Base-by-base conservation (phyloP, 352 stramenopile species). In the Globisporangium camurandrum region DNA sequence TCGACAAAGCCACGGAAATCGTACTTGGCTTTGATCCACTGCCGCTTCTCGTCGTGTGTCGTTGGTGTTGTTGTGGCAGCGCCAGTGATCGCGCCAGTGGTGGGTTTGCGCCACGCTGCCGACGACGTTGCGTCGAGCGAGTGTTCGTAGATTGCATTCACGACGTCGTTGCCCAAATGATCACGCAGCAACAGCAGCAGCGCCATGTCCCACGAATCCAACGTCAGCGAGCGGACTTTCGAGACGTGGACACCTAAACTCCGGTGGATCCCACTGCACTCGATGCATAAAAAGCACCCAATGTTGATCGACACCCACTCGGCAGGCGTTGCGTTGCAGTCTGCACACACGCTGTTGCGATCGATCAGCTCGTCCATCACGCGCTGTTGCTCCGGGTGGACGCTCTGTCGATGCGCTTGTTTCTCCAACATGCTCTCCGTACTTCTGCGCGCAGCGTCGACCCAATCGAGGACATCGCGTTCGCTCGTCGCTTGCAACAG, bases 231-330 rank as follows among this genome's bases (percentile, higher is more conserved):
- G n/a, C 93, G 75, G 37, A 98, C 89, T 68, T 98, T 98, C 36
- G 92, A 98, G 27, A 98, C 88, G 71, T 99, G 96, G 3, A 98
- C 92, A 42, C 96, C 96, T 17, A 99, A 75, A 54, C 82, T 97
- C 36, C 96, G 80, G 56, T 99, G 96, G 34, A 99, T 97, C 16
- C 93, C 96, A 34, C 85, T 97, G 62, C 96, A 99, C 61, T 98
- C 86, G 57, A 98, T 98, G 59, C 96, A 99, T 31, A 99, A 62
- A 22, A 98, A 69, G 43, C 95, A 88, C 12, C 96, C 95, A 43
- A 98, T 83, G 67, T 98, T 99, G 51, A 98, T 87, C 27, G 86
- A 97, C 30, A 97, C 93, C 96, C 96, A 98, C 51, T 98, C 92
- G 1, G 94, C 77, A 6, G 86, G 83, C 12, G 67, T 63, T 34